Conservation (phyloP, 768 basidiomycete species). For the Panellus pusillus region DNA sequence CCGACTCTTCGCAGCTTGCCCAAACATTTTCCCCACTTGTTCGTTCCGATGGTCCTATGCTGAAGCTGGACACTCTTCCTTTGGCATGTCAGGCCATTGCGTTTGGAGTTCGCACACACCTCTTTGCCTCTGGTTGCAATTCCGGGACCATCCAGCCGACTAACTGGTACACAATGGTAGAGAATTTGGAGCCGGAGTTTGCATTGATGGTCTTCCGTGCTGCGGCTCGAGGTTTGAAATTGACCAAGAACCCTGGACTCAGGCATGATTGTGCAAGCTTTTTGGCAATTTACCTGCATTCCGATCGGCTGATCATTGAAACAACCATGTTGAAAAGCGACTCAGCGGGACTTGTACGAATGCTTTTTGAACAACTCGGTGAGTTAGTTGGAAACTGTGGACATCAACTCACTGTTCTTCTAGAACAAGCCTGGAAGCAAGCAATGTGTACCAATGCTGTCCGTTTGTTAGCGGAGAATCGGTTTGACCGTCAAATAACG, state of each 20-base stretch:
- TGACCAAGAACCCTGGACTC: not conserved
- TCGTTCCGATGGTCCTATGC: not conserved
- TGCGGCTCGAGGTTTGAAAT: not conserved
- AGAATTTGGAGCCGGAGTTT: not conserved
- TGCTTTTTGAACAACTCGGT: slow-evolving; percentile 1
- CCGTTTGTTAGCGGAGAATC: not conserved
- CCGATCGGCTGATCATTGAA: not conserved
- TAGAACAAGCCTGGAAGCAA: not conserved
- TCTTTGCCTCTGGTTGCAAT: not conserved
- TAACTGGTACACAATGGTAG: not conserved
- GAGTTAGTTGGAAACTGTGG: not conserved
- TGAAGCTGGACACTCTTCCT: not conserved
- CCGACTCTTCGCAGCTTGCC: not conserved
- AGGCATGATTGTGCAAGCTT: slow-evolving; percentile 2
- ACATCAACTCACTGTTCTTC: not conserved
- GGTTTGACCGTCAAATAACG: not conserved
- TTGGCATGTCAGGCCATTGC: not conserved
- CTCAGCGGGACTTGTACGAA: not conserved
- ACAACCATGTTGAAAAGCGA: too few relatives aligned
- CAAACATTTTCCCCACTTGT: not conserved
- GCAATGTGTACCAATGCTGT: not conserved
- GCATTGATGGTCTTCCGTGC: not conserved
- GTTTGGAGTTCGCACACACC: not conserved
- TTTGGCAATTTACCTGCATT: not conserved
- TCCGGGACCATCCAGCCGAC: not conserved